Base-by-base conservation (phyloP, 257 asterid species). In the Nicotiana tomentosiformis region DNA sequence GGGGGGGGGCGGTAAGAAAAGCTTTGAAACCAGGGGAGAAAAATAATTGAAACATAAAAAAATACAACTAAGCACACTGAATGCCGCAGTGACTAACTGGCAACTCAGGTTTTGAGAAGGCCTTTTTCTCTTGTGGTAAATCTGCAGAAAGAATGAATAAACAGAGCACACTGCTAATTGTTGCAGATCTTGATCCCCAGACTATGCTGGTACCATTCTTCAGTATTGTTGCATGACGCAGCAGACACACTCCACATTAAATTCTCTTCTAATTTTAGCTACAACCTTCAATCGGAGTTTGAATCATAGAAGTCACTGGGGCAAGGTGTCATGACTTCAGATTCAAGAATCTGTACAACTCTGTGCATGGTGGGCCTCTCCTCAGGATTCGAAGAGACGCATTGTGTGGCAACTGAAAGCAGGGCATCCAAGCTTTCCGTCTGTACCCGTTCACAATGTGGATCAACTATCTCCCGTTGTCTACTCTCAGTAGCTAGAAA, bases 351-450 rank as follows among this genome's bases (percentile, higher is more conserved):
- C 88, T 95, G 98, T 78, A 92, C 96, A 43, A 94, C 97, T 82
- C 97, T 87, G 83, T 93, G 97, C 91, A 93, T 95, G 60, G 98
- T 92, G 85, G 98, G 98, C 81, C 98, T 95, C 72, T 95, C 98
- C 84, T 95, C 98, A 0, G 98, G 97, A 77, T 83, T 85, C 62
- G 95, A 88, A 80, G 94, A 93, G n/a, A 95, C 97, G 15, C 98
- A 95, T 58, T 95, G 96, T 87, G 91, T 92, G 66, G 98, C 95
- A 70, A 90, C 86, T 76, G 93, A 89, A 60, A 95, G 92, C 58
- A 93, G 83, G 81, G 95, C 91, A 26, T 92, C 97, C 5, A 95
- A 92, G 92, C 92, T 91, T 84, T 93, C 96, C 5, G 87, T 81
- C 86, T 90, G 93, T 60, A 91, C 90, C 72, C 96, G 93, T 87